Evolutionary conservation across 257 asterid genomes (phyloP), one percentile per base, ranked within the genome.

Genomic region (Plantago major): DNA sequence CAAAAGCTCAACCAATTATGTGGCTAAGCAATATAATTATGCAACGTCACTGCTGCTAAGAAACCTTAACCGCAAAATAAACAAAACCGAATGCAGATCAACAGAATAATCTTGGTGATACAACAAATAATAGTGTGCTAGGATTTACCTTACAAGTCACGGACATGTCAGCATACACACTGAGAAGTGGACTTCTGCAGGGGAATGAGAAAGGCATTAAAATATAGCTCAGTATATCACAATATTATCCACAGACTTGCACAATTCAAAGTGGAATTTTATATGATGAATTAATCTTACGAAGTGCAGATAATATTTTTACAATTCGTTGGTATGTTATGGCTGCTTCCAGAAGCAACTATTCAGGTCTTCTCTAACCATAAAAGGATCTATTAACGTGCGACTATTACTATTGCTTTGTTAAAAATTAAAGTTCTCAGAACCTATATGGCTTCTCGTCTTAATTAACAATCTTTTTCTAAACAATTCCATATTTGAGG

Each of bases 81-180:
- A 33, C 40, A 33, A 33, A 7, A 33, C 7, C 12, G 42, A 33
- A 17, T 62, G 38, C 11, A 16, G 38, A 44, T n/a, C 26, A 9
- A 43, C 46, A 49, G 56, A 42, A 7, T 38, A 48, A 49, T 28
- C 55, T 58, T 52, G 53, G 61, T 42, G 46, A 0, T 14, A 10
- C 11, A 44, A 14, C 54, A 54, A 65, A 65, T 38, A 51, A 47
- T 33, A 12, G 63, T 10, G 50, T 64, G 42, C 22, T 28, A 48
- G 54, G 26, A 12, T 52, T 69, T 82, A 93, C 97, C 99, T 93
- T 93, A 73, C 99, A 93, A 51, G 99, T 75, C 10, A 93, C 99
- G 7, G 99, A 93, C 97, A 93, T 93, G 79, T 93, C 99, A 3
- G 99, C 99, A 63, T 93, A 93, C 62, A 93, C 99, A 69, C 99